Conservation (phyloP, 2,329 filamentous ascomycete species). For the Chlorencoelia australis region DNA sequence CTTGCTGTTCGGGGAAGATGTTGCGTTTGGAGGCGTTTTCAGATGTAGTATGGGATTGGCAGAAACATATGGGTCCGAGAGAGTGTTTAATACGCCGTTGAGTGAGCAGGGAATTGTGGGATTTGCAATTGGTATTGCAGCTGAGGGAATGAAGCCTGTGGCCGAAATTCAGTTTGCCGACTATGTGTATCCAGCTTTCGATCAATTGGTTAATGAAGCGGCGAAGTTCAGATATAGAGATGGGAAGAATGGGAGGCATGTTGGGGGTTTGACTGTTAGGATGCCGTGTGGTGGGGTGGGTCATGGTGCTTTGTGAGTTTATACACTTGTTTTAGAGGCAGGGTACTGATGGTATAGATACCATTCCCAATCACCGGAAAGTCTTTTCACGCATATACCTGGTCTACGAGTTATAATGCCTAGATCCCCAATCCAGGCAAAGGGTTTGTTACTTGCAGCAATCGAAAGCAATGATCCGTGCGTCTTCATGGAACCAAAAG, state of each 20-base stretch:
- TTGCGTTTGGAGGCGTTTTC: conserved; percentile 95
- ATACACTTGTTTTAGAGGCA: background rate
- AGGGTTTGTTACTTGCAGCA: conserved; percentile 54
- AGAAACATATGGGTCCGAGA: conserved; percentile 73
- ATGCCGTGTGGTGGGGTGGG: conserved; percentile 67
- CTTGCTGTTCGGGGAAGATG: conserved; percentile 90
- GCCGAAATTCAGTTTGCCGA: conserved; percentile 81
- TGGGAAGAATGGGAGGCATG: conserved; percentile 43
- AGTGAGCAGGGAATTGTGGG: conserved; percentile 92
- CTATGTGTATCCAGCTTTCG: conserved; percentile 68
- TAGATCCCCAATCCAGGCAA: conserved; percentile 59
- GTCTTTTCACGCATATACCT: conserved; percentile 61
- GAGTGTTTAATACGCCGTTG: conserved; percentile 94
- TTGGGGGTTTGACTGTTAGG: conserved; percentile 57
- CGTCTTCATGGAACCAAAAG: conserved; percentile 68
- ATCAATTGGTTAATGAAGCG: conserved; percentile 69
- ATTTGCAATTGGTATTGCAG: conserved; percentile 82
- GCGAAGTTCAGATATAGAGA: conserved; percentile 62
- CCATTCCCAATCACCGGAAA: conserved; percentile 63
- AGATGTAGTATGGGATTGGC: conserved; percentile 86
- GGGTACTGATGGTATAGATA: conserved; percentile 34
- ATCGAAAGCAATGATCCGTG: conserved; percentile 60
- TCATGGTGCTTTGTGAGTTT: conserved; percentile 53
- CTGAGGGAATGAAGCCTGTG: conserved; percentile 84
- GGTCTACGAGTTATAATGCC: conserved; percentile 62